A percentile compares a stretch with the other conserved stretches of the same genome.
phyloP scores from a whole-genome alignment of 1,284 basidiomycete species.

The Malassezia nana region DNA sequence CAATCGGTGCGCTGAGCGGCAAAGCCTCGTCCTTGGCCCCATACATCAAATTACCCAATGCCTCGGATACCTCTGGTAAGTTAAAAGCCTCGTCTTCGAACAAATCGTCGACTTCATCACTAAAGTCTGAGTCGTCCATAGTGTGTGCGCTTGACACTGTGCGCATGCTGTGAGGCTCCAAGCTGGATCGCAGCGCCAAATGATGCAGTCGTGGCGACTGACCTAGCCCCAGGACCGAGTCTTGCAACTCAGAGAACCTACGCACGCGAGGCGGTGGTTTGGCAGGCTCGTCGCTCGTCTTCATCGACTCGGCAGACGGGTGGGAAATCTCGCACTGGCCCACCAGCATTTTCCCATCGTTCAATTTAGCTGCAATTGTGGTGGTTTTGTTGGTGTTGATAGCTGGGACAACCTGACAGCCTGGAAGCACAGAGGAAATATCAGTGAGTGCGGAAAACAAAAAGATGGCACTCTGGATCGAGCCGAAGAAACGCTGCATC shows the following conservation, averaged over 20 bases:
- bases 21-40: slow-evolving; percentile 53
- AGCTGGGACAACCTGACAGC: slow-evolving; percentile 67
- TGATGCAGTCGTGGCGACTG: neutral
- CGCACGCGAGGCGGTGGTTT: neutral
- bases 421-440: slow-evolving; percentile 35
- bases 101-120: slow-evolving; percentile 2
- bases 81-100: neutral
- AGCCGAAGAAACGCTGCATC: slow-evolving; percentile 39
- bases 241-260: slow-evolving; percentile 3
- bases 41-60: slow-evolving; percentile 60
- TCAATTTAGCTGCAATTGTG: slow-evolving; percentile 88
- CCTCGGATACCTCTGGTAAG: slow-evolving; percentile 6
- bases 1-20: slow-evolving; percentile 22
- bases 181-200: neutral
- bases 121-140: slow-evolving; percentile 1
- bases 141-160: neutral
- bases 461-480: slow-evolving; percentile 74
- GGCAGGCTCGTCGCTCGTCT: neutral
- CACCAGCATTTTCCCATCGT: slow-evolving; percentile 54
- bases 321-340: slow-evolving; percentile 97
- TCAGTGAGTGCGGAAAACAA: slow-evolving; percentile 84
- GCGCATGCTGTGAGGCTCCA: neutral
- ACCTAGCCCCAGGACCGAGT: neutral
- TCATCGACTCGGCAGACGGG: slow-evolving; percentile 51
- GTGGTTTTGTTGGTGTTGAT: slow-evolving; percentile 92